Percentiles rank a stretch among this genome's conserved stretches.
Evolutionary conservation across 306 rosid genomes (phyloP).

Genomic region (Prinsepia uniflora): DNA sequence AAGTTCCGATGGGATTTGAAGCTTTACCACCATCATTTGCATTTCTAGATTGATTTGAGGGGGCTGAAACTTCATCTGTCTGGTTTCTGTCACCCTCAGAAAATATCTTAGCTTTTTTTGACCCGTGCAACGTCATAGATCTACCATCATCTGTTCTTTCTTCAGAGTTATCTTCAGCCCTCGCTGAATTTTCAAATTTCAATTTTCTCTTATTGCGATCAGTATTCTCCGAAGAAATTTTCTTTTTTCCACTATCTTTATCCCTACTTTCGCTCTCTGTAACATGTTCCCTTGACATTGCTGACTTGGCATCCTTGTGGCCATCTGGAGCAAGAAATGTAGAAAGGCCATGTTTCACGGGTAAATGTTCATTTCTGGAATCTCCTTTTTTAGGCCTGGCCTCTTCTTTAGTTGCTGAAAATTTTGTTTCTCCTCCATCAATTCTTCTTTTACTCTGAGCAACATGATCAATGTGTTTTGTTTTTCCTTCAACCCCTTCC

Average conservation of each 20-base stretch:
- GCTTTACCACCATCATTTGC: slow-evolving; percentile 34
- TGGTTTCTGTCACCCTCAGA: slow-evolving; percentile 35
- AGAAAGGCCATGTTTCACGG: slow-evolving; percentile 31
- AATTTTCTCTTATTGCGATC: slow-evolving; percentile 39
- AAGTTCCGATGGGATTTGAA: slow-evolving; percentile 35
- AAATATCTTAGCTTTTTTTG: slow-evolving; percentile 32
- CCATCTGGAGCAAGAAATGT: slow-evolving; percentile 21
- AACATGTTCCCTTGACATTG: slow-evolving; percentile 28
- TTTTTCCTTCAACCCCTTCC: slow-evolving; percentile 36
- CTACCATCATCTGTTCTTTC: slow-evolving; percentile 32
- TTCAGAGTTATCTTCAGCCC: slow-evolving; percentile 29
- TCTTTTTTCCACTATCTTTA: slow-evolving; percentile 32
- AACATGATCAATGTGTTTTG: slow-evolving; percentile 28
- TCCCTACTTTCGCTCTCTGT: slow-evolving; percentile 20
- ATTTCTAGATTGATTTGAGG: slow-evolving; percentile 35
- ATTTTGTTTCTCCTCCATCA: slow-evolving; percentile 25
- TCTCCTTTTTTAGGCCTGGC: slow-evolving; percentile 18
- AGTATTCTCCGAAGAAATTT: slow-evolving; percentile 33
- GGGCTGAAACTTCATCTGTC: slow-evolving; percentile 33
- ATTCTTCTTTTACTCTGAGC: slow-evolving; percentile 32
- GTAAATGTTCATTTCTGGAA: slow-evolving; percentile 31
- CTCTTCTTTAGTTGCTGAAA: slow-evolving; percentile 31
- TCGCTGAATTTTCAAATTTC: slow-evolving; percentile 35
- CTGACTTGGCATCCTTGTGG: slow-evolving; percentile 21
- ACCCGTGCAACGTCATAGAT: slow-evolving; percentile 28